phyloP scores from a whole-genome alignment of 345 rosid genomes.

The Microthlaspi erraticum region DNA sequence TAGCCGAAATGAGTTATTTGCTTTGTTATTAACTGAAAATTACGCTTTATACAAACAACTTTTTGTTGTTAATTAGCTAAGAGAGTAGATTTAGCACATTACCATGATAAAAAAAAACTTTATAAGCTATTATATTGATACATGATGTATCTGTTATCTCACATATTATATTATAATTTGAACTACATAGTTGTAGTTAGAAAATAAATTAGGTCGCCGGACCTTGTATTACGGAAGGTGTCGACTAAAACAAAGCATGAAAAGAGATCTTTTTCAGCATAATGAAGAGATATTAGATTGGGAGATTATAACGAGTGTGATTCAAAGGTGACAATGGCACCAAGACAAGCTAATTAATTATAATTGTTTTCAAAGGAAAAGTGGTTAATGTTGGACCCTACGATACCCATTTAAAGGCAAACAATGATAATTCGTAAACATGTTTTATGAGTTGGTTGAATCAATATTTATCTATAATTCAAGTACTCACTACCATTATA shows the following conservation, averaged over 20 bases:
- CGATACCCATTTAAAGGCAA: constrained; percentile 36
- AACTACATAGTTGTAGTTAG: background rate
- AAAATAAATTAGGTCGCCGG: constrained; percentile 3
- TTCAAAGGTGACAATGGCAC: constrained; percentile 44
- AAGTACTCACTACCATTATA: constrained; percentile 12
- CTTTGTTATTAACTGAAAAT: background rate
- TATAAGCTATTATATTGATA: background rate
- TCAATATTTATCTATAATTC: constrained; percentile 29
- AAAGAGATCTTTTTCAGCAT: background rate
- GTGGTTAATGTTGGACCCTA: constrained; percentile 41
- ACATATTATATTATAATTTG: background rate
- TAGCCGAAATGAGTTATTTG: background rate
- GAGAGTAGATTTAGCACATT: background rate
- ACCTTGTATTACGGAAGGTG: constrained; percentile 35
- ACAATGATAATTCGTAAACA: constrained; percentile 40
- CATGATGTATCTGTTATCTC: background rate
- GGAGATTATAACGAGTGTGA: constrained; percentile 12
- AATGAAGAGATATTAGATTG: background rate
- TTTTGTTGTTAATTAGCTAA: background rate
- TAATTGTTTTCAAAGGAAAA: constrained; percentile 31
- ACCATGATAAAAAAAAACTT: background rate
- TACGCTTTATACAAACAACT: background rate
- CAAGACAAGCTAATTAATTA: constrained; percentile 39
- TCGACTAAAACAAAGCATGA: constrained; percentile 7
- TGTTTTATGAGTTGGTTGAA: constrained; percentile 37